These are phyloP conservation scores for Dothideomycetes sp. DNA, from an alignment of 2,329 filamentous ascomycete species.

Conservation along the genomic window DNA sequence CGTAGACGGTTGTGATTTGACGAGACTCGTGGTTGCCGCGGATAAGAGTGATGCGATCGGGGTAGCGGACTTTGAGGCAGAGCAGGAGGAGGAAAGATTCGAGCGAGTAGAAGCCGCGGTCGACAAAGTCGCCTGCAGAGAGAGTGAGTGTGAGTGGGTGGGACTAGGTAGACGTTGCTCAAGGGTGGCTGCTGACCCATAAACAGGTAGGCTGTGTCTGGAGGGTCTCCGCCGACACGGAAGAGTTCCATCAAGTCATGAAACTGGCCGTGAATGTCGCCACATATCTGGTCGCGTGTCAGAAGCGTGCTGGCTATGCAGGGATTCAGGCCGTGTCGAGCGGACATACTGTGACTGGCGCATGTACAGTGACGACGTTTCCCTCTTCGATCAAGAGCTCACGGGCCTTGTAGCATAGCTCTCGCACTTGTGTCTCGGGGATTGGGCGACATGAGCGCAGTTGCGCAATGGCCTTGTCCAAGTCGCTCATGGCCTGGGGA, in stretches of 20 bases:
- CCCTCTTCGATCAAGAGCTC: conserved; percentile 96
- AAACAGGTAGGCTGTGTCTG: conserved; percentile 93
- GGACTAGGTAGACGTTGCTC: too few relatives aligned
- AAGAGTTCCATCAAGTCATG: conserved; percentile 97
- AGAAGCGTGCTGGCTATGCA: background rate
- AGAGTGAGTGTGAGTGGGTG: background rate
- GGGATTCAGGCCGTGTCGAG: background rate
- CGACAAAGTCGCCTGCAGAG: conserved; percentile 79
- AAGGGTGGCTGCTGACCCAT: conserved; percentile 57
- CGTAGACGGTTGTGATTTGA: conserved; percentile 95
- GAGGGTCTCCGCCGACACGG: conserved; percentile 83
- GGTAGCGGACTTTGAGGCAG: conserved; percentile 93
- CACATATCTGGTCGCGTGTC: conserved; percentile 62
- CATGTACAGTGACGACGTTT: conserved; percentile 91
- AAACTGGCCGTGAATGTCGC: conserved; percentile 94
- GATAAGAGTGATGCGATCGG: conserved; percentile 92
- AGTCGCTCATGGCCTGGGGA: conserved; percentile 63
- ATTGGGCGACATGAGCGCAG: conserved; percentile 93
- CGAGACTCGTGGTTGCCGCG: conserved; percentile 75
- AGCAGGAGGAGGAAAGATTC: conserved; percentile 93
- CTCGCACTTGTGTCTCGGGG: conserved; percentile 87
- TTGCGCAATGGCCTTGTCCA: conserved; percentile 94
- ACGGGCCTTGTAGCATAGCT: conserved; percentile 93
- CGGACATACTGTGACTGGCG: conserved; percentile 80
- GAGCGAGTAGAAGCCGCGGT: conserved; percentile 94